Conservation (phyloP, 257 asterid genomes). For the Solanum dulcamara region DNA sequence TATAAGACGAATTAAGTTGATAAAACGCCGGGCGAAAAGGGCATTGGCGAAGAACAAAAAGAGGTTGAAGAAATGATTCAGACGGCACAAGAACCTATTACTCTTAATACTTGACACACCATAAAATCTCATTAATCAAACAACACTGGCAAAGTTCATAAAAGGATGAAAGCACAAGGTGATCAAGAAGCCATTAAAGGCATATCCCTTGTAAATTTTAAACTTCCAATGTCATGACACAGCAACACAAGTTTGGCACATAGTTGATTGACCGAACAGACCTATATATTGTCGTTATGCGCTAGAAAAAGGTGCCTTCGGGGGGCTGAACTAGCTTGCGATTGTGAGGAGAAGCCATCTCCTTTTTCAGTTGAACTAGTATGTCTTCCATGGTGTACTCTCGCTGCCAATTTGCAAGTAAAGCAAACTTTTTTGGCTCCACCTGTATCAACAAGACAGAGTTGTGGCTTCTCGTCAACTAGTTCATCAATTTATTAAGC, state of each 20-base stretch:
- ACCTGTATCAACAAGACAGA: constrained; percentile 32
- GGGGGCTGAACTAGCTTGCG: constrained; percentile 80
- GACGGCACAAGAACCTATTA: not conserved
- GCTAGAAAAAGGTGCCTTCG: constrained; percentile 76
- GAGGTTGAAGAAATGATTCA: not conserved
- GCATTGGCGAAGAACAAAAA: not conserved
- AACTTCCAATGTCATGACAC: constrained; percentile 1
- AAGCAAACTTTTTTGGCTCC: constrained; percentile 59
- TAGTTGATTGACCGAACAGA: too few relatives aligned
- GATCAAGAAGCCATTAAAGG: not conserved
- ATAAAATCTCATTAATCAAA: not conserved
- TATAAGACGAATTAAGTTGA: not conserved
- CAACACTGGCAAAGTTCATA: not conserved
- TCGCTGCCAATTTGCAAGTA: constrained; percentile 70
- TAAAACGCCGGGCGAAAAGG: not conserved
- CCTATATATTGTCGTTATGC: constrained; percentile 1
- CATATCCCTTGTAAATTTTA: not conserved
- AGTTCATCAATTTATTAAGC: not conserved
- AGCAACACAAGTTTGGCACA: not conserved
- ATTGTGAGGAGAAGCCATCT: constrained; percentile 55
- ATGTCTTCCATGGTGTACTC: constrained; percentile 69
- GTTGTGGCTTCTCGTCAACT: not conserved
- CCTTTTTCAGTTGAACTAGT: constrained; percentile 51
- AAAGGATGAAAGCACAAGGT: not conserved
- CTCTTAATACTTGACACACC: not conserved